Percentiles rank a stretch among this genome's conserved stretches.
phyloP scores from a whole-genome alignment of 257 asterid species.

The Rauvolfia tetraphylla region DNA sequence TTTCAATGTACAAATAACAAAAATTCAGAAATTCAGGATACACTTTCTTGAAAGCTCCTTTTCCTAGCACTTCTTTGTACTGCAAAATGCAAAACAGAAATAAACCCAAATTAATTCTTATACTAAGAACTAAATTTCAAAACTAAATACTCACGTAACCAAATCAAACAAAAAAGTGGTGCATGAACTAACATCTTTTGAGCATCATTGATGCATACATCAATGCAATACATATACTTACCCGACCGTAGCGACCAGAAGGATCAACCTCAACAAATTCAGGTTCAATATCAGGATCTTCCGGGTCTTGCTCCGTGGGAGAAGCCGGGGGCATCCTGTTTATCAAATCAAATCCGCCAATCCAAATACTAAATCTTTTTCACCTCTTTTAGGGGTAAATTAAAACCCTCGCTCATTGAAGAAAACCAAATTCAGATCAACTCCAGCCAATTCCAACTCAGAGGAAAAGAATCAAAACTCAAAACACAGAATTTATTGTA shows the following conservation, averaged over 20 bases:
- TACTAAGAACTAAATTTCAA: neutral
- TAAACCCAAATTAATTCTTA: neutral
- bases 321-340: conserved; percentile 60
- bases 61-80: conserved; percentile 88
- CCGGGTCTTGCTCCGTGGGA: conserved; percentile 61
- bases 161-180: neutral
- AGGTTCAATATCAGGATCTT: conserved; percentile 66
- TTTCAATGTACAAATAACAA: neutral
- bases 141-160: neutral
- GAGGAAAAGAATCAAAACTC: neutral
- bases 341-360: neutral
- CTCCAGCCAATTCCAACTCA: neutral
- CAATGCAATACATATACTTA: conserved; percentile 22
- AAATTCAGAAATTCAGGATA: conserved; percentile 40
- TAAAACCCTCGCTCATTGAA: conserved; percentile 1
- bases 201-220: conserved; percentile 7
- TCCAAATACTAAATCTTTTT: neutral
- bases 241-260: conserved; percentile 89
- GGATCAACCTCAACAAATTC: conserved; percentile 90
- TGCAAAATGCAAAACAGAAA: conserved; percentile 40
- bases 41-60: conserved; percentile 98
- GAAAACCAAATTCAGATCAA: conserved; percentile 1
- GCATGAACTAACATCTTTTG: neutral
- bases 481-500: neutral
- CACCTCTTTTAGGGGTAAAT: neutral